Evolutionary conservation across 2,329 filamentous ascomycete genomes (phyloP).

Genomic region (Scedosporium minutisporum): DNA sequence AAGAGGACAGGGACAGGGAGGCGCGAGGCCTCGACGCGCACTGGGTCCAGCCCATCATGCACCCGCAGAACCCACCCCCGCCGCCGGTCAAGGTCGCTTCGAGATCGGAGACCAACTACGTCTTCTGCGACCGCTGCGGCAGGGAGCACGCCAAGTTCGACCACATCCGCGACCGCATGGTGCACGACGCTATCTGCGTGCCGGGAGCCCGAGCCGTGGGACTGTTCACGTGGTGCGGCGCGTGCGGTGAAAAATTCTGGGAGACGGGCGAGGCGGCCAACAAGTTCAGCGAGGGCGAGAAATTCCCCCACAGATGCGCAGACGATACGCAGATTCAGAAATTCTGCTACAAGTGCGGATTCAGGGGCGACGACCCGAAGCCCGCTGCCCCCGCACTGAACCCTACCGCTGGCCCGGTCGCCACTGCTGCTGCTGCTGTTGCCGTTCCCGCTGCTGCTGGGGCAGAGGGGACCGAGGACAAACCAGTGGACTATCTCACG

Average conservation of each 20-base stretch:
- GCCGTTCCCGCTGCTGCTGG: too few relatives aligned
- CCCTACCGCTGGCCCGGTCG: too few relatives aligned
- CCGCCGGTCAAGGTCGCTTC: constrained; percentile 8
- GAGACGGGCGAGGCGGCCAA: constrained; percentile 7
- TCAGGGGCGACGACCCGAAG: background rate
- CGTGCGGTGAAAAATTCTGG: constrained; percentile 11
- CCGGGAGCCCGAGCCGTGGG: constrained; percentile 11
- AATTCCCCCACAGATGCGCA: constrained; percentile 12
- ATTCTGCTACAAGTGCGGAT: constrained; percentile 12
- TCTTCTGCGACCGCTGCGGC: constrained; percentile 16
- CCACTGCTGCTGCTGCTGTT: too few relatives aligned
- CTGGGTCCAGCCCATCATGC: background rate
- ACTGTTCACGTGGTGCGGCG: constrained; percentile 11
- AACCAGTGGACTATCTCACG: constrained; percentile 5
- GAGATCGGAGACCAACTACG: constrained; percentile 10
- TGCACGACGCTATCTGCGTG: constrained; percentile 14
- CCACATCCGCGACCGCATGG: constrained; percentile 10
- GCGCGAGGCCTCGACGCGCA: background rate
- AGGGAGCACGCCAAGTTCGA: constrained; percentile 12
- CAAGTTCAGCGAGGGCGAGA: constrained; percentile 4
- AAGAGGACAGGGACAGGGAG: background rate
- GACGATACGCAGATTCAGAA: background rate
- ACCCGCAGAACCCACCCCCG: background rate
- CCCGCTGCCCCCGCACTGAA: too few relatives aligned
- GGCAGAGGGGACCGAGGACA: too few relatives aligned